phyloP scores from a whole-genome alignment of 371 early-diverging fungal genomes.

The Mucor indicus region DNA sequence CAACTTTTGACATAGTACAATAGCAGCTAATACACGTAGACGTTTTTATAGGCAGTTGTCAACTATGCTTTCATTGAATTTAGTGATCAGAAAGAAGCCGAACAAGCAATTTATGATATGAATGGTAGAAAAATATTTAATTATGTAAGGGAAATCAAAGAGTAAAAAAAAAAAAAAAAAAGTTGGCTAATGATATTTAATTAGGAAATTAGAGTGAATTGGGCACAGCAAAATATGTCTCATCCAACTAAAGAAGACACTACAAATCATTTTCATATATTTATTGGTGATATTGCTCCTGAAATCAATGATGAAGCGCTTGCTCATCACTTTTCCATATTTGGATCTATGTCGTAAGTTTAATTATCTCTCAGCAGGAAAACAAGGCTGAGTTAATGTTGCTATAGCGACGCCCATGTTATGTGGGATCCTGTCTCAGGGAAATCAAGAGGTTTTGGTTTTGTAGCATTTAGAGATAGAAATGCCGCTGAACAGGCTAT shows the following conservation, averaged over 20 bases:
- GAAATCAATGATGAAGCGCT: slow-evolving; percentile 80
- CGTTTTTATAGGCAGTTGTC: slow-evolving; percentile 34
- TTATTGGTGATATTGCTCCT: slow-evolving; percentile 83
- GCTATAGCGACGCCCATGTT: slow-evolving; percentile 53
- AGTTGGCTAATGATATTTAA: neutral
- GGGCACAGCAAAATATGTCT: slow-evolving; percentile 41
- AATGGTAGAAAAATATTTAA: slow-evolving; percentile 72
- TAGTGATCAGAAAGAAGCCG: slow-evolving; percentile 70
- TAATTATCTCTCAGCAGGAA: slow-evolving; percentile 41
- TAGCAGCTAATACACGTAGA: neutral
- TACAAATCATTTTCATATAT: slow-evolving; percentile 75
- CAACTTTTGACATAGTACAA: neutral
- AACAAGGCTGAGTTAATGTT: neutral
- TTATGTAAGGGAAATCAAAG: slow-evolving; percentile 33
- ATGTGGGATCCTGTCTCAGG: slow-evolving; percentile 76
- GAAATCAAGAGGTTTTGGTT: slow-evolving; percentile 82
- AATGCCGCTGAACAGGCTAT: slow-evolving; percentile 79
- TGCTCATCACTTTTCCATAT: slow-evolving; percentile 61
- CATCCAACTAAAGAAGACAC: slow-evolving; percentile 51
- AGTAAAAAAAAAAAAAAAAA: neutral
- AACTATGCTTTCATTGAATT: slow-evolving; percentile 94
- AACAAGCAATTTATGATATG: slow-evolving; percentile 69
- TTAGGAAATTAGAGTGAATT: slow-evolving; percentile 51
- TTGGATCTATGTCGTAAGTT: slow-evolving; percentile 62
- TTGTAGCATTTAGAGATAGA: slow-evolving; percentile 78